Base-by-base conservation (phyloP, 1,284 basidiomycete genomes). In the Amylostereum areolatum region DNA sequence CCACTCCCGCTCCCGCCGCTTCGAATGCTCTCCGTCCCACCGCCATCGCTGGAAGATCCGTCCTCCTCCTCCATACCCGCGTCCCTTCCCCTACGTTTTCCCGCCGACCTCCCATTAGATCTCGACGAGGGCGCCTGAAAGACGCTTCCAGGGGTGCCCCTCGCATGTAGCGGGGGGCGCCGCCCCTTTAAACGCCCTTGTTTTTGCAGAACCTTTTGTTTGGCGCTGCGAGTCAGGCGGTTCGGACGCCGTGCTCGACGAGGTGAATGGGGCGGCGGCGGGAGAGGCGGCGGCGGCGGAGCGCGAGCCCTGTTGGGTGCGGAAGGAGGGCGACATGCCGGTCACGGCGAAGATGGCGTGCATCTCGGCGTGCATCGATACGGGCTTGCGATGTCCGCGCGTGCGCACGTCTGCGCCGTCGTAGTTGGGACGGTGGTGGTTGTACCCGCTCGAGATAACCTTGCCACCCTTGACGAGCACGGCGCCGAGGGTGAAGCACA, bases 331-430 rank as follows among this genome's bases (percentile, higher is more conserved):
- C 46, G 72, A 71, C 71, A 70, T 70, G 67, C 76, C 74, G 49
- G 74, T 77, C 48, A 74, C 54, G 55, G 63, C 78, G 62, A 73
- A 77, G 54, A 78, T 81, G 11, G 72, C 73, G 55, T 80, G 75
- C 79, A 80, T 81, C 65, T 81, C 77, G 2, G 79, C 78, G 55
- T 82, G 78, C 77, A 81, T 80, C 3, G 75, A 79, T 24, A 77
- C 64, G 25, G 77, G 74, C 69, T 73, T 77, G 48, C 73, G 68
- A 57, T 68, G 68, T 4, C 72, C 71, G 29, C 68, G 65, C 48
- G 62, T 66, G 49, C 61, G 61, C 27, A 69, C 61, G 50, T 77
- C 74, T 9, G 62, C 62, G 12, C 74, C 74, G 48, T 80, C 76
- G 57, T 80, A 80, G 52, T 75, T 73, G 37, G 78, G 67, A 35